phyloP scores from a whole-genome alignment of 1,284 basidiomycete species.

The Thecaphora thlaspeos region DNA sequence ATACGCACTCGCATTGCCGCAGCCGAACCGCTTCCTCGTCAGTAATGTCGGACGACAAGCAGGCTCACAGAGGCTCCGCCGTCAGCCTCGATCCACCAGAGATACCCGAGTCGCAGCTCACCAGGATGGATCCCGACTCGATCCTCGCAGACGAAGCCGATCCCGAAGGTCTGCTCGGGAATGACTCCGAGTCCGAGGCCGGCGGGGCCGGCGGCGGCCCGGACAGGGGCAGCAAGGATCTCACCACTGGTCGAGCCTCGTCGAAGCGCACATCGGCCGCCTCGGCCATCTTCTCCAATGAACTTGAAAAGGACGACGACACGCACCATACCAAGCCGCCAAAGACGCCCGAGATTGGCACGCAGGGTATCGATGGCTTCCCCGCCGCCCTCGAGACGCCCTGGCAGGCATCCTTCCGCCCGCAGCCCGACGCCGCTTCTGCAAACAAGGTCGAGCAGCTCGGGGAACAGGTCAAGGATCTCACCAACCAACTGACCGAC shows the following conservation, averaged over 20 bases:
- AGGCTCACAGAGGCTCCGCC: constrained; percentile 2
- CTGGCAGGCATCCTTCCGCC: too few species aligned
- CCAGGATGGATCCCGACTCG: constrained; percentile 39
- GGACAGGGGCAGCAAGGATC: too few species aligned
- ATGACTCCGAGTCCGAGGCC: constrained; percentile 33
- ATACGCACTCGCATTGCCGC: too few species aligned
- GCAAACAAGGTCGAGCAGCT: constrained; percentile 64
- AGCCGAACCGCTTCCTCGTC: too few species aligned
- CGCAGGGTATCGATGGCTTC: too few species aligned
- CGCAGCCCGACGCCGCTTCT: too few species aligned
- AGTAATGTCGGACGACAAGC: constrained; percentile 1
- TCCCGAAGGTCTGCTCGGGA: constrained; percentile 37
- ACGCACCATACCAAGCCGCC: not conserved
- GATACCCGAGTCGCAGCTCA: constrained; percentile 22
- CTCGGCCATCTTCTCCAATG: constrained; percentile 28
- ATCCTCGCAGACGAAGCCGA: constrained; percentile 50
- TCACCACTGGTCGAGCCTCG: too few species aligned
- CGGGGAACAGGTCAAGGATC: constrained; percentile 75
- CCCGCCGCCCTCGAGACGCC: too few species aligned
- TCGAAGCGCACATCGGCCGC: constrained; percentile 25
- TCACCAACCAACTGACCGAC: constrained; percentile 82
- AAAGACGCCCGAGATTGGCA: too few species aligned
- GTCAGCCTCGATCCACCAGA: not conserved
- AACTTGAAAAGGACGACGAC: not conserved
- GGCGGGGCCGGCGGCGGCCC: constrained; percentile 3